Conservation (phyloP, 139 green algal genomes). For the Picochlorum sp. region DNA sequence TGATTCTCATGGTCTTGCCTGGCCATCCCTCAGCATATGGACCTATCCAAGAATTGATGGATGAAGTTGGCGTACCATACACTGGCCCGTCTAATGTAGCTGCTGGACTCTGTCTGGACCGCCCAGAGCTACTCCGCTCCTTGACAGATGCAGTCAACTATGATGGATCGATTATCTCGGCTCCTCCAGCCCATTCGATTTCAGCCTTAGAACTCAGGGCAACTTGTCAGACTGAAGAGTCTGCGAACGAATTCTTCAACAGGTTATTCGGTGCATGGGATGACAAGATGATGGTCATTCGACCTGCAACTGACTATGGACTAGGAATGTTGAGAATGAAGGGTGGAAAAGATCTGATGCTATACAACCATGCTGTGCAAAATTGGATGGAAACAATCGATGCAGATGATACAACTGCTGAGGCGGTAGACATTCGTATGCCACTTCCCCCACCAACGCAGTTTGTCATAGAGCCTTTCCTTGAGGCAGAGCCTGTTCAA, state of each 20-base stretch:
- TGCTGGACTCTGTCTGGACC: slow-evolving; percentile 17
- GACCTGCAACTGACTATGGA: slow-evolving; percentile 11
- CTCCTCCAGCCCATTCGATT: slow-evolving; percentile 16
- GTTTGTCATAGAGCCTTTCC: slow-evolving; percentile 24
- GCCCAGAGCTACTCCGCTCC: slow-evolving; percentile 3
- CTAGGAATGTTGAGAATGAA: background rate
- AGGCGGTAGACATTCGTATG: slow-evolving; percentile 16
- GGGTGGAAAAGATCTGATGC: slow-evolving; percentile 1
- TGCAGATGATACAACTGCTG: slow-evolving; percentile 1
- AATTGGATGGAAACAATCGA: slow-evolving; percentile 13
- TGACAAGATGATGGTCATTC: background rate
- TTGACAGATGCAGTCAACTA: background rate
- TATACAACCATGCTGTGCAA: slow-evolving; percentile 13
- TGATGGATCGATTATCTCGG: background rate
- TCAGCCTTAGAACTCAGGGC: slow-evolving; percentile 24
- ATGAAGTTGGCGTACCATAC: slow-evolving; percentile 14
- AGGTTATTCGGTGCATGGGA: slow-evolving; percentile 8
- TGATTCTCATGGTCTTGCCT: slow-evolving; percentile 13
- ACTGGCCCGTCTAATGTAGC: slow-evolving; percentile 7
- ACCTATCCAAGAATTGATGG: slow-evolving; percentile 23
- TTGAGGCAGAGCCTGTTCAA: background rate
- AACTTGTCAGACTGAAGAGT: slow-evolving; percentile 6
- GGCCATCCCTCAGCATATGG: slow-evolving; percentile 12
- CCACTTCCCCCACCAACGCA: slow-evolving; percentile 20
- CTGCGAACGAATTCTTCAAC: slow-evolving; percentile 2